Conservation (phyloP, 805 yeast species). For the Pichia thaimueangensis region DNA sequence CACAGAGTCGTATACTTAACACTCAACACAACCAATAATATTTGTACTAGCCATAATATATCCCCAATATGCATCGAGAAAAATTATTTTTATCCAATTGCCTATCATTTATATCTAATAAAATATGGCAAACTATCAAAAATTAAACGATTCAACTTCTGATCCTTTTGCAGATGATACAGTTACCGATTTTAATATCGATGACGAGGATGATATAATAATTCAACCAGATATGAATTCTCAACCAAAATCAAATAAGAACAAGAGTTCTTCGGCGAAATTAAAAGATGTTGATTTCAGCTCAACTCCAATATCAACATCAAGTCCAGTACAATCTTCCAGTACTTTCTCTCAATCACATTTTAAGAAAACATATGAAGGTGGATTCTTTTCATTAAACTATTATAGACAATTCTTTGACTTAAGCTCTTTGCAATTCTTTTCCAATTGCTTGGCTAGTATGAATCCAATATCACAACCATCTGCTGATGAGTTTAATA, state of each 20-base stretch:
- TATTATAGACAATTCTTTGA: slow-evolving; percentile 66
- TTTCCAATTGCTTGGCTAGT: slow-evolving; percentile 45
- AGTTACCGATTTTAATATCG: neutral
- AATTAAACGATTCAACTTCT: neutral
- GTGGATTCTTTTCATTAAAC: slow-evolving; percentile 47
- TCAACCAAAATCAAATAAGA: neutral
- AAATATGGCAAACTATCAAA: neutral
- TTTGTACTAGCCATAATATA: no score
- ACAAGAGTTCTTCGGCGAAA: no score
- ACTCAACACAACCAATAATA: no score
- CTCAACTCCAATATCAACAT: neutral
- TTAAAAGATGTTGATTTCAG: no score
- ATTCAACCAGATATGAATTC: slow-evolving; percentile 20
- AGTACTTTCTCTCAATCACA: neutral
- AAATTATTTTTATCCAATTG: no score
- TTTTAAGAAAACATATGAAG: slow-evolving; percentile 28
- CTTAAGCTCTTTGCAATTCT: slow-evolving; percentile 58
- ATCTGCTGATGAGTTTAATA: slow-evolving; percentile 33
- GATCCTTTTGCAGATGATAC: slow-evolving; percentile 1
- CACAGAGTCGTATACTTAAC: no score
- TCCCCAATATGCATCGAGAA: no score
- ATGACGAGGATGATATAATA: slow-evolving; percentile 15
- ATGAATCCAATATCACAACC: slow-evolving; percentile 45
- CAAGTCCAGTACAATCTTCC: neutral
- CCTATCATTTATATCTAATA: neutral